Percentiles rank a stretch among this genome's conserved stretches.
Evolutionary conservation across 139 green algal species (phyloP).

Genomic region (Astrephomene gubernaculifera): DNA sequence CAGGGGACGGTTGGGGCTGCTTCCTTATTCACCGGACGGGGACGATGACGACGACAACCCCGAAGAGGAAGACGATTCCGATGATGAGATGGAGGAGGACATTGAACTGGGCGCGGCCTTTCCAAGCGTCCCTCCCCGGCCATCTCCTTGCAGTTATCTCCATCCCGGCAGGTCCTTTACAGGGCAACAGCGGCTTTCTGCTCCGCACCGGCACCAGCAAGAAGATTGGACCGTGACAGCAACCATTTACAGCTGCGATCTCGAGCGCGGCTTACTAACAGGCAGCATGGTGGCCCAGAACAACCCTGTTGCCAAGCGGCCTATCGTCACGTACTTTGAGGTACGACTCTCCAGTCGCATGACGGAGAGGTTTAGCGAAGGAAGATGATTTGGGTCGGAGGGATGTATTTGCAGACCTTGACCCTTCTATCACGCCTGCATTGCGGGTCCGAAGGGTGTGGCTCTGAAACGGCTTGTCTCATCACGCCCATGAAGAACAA

Average conservation of each 20-base stretch:
- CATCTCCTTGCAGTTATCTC: slow-evolving; percentile 5
- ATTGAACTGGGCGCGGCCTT: neutral
- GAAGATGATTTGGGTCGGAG: neutral
- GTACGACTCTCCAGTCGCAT: neutral
- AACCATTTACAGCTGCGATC: slow-evolving; percentile 20
- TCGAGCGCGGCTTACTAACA: neutral
- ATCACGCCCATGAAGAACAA: rapidly evolving
- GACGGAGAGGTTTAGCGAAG: neutral
- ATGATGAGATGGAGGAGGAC: slow-evolving; percentile 12
- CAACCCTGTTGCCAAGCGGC: neutral
- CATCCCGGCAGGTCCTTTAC: neutral
- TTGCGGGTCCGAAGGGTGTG: too few relatives aligned
- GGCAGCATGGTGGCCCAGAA: slow-evolving; percentile 41
- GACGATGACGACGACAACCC: neutral
- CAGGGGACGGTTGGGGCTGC: neutral
- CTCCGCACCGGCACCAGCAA: neutral
- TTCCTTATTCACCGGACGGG: neutral
- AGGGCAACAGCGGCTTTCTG: neutral
- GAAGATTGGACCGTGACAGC: slow-evolving; percentile 32
- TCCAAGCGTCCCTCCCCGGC: neutral
- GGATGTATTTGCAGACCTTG: too few relatives aligned
- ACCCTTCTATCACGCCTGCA: too few relatives aligned
- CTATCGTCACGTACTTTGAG: slow-evolving; percentile 33
- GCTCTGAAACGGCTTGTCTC: too few relatives aligned
- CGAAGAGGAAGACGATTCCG: neutral